phyloP scores from a whole-genome alignment of 2,329 filamentous ascomycete genomes.

The Zymoseptoria ardabiliae region DNA sequence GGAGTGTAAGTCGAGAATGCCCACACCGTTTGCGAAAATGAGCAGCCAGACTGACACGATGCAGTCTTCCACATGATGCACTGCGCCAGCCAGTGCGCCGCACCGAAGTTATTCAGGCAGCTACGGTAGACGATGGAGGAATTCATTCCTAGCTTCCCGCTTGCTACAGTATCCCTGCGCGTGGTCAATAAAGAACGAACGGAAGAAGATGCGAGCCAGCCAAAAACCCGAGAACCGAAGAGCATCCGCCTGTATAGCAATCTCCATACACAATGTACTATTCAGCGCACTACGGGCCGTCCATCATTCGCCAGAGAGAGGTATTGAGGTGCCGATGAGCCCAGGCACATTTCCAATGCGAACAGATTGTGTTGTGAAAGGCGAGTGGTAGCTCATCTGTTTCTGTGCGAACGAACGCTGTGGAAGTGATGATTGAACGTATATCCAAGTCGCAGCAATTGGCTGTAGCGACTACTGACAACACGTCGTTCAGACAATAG shows the following conservation, averaged over 20 bases:
- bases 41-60: constrained; percentile 4
- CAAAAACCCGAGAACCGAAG: not conserved
- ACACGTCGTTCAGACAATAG: not conserved
- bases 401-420: not conserved
- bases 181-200: not conserved
- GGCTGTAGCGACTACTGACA: not conserved
- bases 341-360: not conserved
- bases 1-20: constrained; percentile 69
- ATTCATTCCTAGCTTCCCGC: not conserved
- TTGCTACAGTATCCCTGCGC: not conserved
- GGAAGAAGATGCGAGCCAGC: not conserved
- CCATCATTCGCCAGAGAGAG: not conserved
- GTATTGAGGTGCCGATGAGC: not conserved
- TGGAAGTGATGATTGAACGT: not conserved
- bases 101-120: constrained; percentile 87
- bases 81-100: constrained; percentile 87
- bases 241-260: constrained; percentile 29
- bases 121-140: constrained; percentile 61
- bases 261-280: constrained; percentile 30
- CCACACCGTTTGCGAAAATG: not conserved
- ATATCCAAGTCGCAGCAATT: not conserved
- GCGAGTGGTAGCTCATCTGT: not conserved
- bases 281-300: constrained; percentile 7
- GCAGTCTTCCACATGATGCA: constrained; percentile 97
- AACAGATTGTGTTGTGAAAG: not conserved